Evolutionary conservation across 495 filamentous ascomycete species (phyloP).

Genomic region (Hypoxylon cercidicola): DNA sequence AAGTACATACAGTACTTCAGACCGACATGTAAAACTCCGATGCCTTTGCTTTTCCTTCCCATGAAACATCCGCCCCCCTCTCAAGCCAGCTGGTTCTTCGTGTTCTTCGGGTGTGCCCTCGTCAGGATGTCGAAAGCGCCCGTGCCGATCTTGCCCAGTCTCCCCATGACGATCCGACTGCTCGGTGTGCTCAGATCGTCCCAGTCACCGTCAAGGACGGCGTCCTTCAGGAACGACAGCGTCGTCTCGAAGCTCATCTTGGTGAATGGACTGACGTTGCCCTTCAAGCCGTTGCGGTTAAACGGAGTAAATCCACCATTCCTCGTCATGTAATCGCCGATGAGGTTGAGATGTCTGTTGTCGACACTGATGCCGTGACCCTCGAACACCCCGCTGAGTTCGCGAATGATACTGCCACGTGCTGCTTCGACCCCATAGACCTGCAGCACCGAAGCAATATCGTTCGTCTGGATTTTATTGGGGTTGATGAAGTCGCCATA

Average conservation of each 20-base stretch:
- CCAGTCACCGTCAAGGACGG: constrained; percentile 86
- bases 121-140: constrained; percentile 89
- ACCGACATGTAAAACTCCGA: constrained; percentile 3
- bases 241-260: constrained; percentile 99
- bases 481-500: constrained; percentile 88
- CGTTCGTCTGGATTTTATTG: constrained; percentile 89
- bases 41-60: constrained; percentile 8
- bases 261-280: constrained; percentile 86
- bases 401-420: constrained; percentile 83
- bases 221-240: constrained; percentile 89
- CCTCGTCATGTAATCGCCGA: constrained; percentile 96
- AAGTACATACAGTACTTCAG: too few species aligned
- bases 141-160: constrained; percentile 82
- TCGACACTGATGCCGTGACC: constrained; percentile 95
- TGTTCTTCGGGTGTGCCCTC: constrained; percentile 53
- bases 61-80: background rate
- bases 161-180: constrained; percentile 87
- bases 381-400: constrained; percentile 87
- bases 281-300: constrained; percentile 85
- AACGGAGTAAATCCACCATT: constrained; percentile 88
- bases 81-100: constrained; percentile 39
- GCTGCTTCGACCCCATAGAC: constrained; percentile 95
- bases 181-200: constrained; percentile 89
- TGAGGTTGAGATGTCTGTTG: constrained; percentile 90
- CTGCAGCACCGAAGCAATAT: constrained; percentile 82